Evolutionary conservation across 2,329 filamentous ascomycete species (phyloP).

Genomic region (Zymoseptoria ardabiliae): DNA sequence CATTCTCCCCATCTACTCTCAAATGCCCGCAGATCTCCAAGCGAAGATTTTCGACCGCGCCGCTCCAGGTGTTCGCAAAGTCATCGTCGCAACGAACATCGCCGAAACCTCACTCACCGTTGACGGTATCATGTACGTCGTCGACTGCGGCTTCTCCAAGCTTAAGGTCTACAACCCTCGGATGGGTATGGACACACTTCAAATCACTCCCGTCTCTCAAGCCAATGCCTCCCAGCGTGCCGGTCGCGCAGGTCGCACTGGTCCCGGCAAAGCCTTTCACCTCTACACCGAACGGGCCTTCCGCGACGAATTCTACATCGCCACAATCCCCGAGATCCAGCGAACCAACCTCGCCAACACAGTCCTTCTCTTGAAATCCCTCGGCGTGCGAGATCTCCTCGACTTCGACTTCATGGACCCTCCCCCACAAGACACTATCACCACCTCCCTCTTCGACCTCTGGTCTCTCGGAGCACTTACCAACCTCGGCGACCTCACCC

Average conservation of each 20-base stretch:
- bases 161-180: constrained; percentile 97
- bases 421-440: constrained; percentile 94
- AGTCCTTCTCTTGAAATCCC: constrained; percentile 84
- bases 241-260: constrained; percentile 86
- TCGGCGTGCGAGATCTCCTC: constrained; percentile 86
- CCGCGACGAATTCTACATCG: constrained; percentile 91
- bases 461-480: constrained; percentile 93
- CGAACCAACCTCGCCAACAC: constrained; percentile 93
- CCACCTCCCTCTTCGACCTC: constrained; percentile 91
- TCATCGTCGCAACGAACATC: constrained; percentile 97
- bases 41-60: constrained; percentile 96
- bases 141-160: constrained; percentile 93
- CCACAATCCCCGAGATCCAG: constrained; percentile 96
- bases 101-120: constrained; percentile 97
- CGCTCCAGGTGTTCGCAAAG: constrained; percentile 83
- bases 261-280: constrained; percentile 89
- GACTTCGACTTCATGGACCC: constrained; percentile 99
- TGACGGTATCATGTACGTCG: constrained; percentile 98
- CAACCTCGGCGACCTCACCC: constrained; percentile 85
- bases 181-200: constrained; percentile 98
- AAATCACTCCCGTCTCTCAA: constrained; percentile 95
- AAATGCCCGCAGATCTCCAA: constrained; percentile 97
- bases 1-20: constrained; percentile 96
- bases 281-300: constrained; percentile 92
- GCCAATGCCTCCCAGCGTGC: constrained; percentile 91